phyloP scores from a whole-genome alignment of 2,329 filamentous ascomycete genomes.

The Penicillium digitatum region DNA sequence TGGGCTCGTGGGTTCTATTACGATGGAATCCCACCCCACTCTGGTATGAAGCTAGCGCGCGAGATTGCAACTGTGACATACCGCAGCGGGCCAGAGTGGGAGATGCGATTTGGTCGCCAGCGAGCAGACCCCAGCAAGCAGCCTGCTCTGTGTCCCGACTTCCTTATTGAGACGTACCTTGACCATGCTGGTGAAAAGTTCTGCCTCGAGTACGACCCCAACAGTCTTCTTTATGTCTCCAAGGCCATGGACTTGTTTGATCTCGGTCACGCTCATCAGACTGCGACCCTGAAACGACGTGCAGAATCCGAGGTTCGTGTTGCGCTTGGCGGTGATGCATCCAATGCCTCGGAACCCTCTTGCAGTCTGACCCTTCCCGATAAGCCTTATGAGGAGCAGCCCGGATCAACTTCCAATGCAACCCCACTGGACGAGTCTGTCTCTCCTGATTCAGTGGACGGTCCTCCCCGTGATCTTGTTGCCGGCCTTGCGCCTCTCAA shows the following conservation, averaged over 20 bases:
- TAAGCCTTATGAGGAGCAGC: conserved; percentile 80
- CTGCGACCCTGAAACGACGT: conserved; percentile 59
- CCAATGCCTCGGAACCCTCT: conserved; percentile 42
- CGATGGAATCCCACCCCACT: conserved; percentile 78
- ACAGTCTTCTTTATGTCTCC: conserved; percentile 91
- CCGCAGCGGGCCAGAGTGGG: conserved; percentile 94
- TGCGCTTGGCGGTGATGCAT: conserved; percentile 42
- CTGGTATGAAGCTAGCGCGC: conserved; percentile 94
- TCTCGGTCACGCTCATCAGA: conserved; percentile 68
- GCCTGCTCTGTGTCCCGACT: conserved; percentile 93
- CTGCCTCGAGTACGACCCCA: conserved; percentile 92
- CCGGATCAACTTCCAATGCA: conserved; percentile 48
- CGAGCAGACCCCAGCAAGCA: conserved; percentile 81
- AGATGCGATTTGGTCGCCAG: conserved; percentile 83
- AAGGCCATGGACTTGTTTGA: conserved; percentile 99
- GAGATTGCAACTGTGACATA: conserved; percentile 98
- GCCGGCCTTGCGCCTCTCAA: conserved; percentile 67
- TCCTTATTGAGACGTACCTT: conserved; percentile 95
- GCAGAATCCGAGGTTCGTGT: conserved; percentile 58
- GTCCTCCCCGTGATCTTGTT: conserved; percentile 75
- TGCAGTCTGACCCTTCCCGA: conserved; percentile 83
- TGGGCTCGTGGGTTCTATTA: conserved; percentile 97
- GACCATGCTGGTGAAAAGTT: conserved; percentile 99
- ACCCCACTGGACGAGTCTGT: conserved; percentile 33
- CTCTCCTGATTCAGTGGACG: conserved; percentile 20